A percentile compares a stretch with the other conserved stretches of the same genome.
These are phyloP conservation scores for Wickerhamomyces chaumierensis DNA, from an alignment of 805 yeast species.

Conservation along the genomic window DNA sequence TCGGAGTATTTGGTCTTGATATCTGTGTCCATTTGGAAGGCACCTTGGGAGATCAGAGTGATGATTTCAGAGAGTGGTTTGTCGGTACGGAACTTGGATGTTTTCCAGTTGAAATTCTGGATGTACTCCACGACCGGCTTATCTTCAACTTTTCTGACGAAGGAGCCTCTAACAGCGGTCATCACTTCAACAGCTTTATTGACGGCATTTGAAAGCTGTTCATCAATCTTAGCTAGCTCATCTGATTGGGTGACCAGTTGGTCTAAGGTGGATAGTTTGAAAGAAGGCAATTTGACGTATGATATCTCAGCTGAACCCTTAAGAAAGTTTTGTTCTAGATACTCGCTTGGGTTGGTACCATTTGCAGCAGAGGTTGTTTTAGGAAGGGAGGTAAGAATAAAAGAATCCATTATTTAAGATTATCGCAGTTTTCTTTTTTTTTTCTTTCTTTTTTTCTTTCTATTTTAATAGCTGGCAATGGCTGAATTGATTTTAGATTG, in stretches of 20 bases:
- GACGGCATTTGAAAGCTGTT: conserved; percentile 60
- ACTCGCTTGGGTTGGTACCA: conserved; percentile 28
- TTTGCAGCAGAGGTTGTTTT: conserved; percentile 44
- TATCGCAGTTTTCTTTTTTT: too few relatives aligned
- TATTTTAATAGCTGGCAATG: too few relatives aligned
- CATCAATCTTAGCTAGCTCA: conserved; percentile 73
- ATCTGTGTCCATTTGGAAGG: conserved; percentile 74
- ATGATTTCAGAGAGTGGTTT: conserved; percentile 72
- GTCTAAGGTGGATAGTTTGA: conserved; percentile 92
- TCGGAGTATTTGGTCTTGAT: conserved; percentile 63
- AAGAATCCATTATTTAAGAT: too few relatives aligned
- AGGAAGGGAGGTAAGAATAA: too few relatives aligned
- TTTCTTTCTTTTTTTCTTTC: too few relatives aligned
- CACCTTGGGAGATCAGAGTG: conserved; percentile 60
- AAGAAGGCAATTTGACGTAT: conserved; percentile 60
- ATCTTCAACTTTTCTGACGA: conserved; percentile 41
- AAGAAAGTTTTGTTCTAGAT: conserved; percentile 45
- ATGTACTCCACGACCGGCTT: conserved; percentile 51
- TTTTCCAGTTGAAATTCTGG: conserved; percentile 78
- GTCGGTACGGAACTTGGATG: conserved; percentile 76
- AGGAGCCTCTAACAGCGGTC: conserved; percentile 33
- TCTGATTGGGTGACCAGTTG: conserved; percentile 84
- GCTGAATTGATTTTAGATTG: too few relatives aligned
- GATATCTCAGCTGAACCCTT: conserved; percentile 49
- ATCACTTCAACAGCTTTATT: conserved; percentile 71